Percentiles rank a stretch among this genome's conserved stretches.
These are phyloP conservation scores for Vinca minor DNA, from an alignment of 257 asterid species.

Conservation along the genomic window DNA sequence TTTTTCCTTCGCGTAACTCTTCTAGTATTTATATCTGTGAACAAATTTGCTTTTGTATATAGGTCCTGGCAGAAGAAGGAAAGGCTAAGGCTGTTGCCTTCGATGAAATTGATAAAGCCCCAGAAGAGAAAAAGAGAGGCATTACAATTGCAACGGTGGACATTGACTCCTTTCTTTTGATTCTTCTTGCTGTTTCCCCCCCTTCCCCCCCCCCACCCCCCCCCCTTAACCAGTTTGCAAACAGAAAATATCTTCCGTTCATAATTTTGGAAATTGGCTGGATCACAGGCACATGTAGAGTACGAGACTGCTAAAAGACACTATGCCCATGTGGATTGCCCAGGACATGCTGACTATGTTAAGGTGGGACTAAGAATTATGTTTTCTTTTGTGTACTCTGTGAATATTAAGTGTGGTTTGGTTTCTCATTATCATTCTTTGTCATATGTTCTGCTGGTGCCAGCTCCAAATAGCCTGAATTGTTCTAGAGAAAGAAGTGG, in stretches of 20 bases:
- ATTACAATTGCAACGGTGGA: conserved; percentile 84
- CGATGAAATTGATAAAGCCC: conserved; percentile 96
- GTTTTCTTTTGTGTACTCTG: background rate
- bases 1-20: background rate
- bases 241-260: background rate
- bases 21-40: background rate
- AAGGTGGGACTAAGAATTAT: conserved; percentile 41
- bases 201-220: too few relatives aligned
- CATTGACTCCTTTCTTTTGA: background rate
- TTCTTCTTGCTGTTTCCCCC: background rate
- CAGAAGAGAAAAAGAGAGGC: conserved; percentile 96
- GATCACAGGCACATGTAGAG: conserved; percentile 89
- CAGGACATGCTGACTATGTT: conserved; percentile 96
- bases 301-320: conserved; percentile 88
- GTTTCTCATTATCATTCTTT: background rate
- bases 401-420: background rate
- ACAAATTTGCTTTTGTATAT: conserved; percentile 9
- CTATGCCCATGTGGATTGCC: conserved; percentile 96
- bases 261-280: conserved; percentile 2
- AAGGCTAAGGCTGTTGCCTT: conserved; percentile 87
- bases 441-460: background rate
- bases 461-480: background rate
- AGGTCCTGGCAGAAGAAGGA: conserved; percentile 89
- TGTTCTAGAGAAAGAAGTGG: background rate
- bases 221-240: background rate